A percentile compares a stretch with the other conserved stretches of the same genome.
phyloP scores from a whole-genome alignment of 2,329 filamentous ascomycete species.

The Trichoderma sp. region DNA sequence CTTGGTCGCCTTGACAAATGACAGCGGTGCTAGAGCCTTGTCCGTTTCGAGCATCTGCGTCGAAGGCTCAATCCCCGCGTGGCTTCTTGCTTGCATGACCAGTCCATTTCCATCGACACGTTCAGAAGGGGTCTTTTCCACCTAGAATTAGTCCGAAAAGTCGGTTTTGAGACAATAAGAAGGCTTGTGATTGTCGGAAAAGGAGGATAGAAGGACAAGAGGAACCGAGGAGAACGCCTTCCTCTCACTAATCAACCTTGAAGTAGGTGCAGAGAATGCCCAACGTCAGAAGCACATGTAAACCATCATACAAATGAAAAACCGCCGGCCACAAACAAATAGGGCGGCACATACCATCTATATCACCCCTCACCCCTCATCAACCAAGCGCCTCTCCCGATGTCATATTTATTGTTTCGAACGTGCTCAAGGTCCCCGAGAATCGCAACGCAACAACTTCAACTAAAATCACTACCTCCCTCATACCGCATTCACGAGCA shows the following conservation, averaged over 20 bases:
- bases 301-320: neutral
- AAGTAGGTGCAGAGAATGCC: neutral
- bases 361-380: neutral
- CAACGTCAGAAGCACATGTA: neutral
- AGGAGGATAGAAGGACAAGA: neutral
- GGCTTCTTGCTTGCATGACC: neutral
- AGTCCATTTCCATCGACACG: neutral
- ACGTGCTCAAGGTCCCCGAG: too few relatives aligned
- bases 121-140: neutral
- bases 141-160: neutral
- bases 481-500: too few relatives aligned
- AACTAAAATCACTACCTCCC: too few relatives aligned
- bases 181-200: neutral
- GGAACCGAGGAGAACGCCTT: neutral
- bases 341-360: slow-evolving; percentile 1
- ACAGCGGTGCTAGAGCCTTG: slow-evolving; percentile 4
- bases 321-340: neutral
- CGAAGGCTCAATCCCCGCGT: neutral
- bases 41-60: neutral
- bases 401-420: neutral
- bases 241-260: too few relatives aligned
- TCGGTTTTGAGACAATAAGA: neutral
- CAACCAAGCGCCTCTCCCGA: neutral
- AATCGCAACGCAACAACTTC: too few relatives aligned
- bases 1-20: neutral